A percentile compares a stretch with the other conserved stretches of the same genome.
These are phyloP conservation scores for Dryas integrifolia DNA, from an alignment of 331 rosid genomes.

Conservation along the genomic window DNA sequence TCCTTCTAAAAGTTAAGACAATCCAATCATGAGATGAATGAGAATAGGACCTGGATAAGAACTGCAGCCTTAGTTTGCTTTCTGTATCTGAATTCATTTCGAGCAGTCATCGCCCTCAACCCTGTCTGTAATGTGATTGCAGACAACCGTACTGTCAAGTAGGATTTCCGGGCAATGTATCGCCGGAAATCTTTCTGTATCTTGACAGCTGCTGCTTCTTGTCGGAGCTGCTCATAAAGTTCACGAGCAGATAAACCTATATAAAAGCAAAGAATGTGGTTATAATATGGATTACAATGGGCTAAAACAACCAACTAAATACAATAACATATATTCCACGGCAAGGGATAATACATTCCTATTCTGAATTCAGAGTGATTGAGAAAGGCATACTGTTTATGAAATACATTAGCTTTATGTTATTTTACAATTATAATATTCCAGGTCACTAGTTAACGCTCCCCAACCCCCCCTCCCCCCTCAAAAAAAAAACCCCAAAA, in stretches of 20 bases:
- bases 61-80: slow-evolving; percentile 92
- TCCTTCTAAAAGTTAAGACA: slow-evolving; percentile 20
- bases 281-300: slow-evolving; percentile 9
- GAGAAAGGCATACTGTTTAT: neutral
- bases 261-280: slow-evolving; percentile 30
- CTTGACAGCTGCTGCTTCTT: slow-evolving; percentile 85
- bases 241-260: slow-evolving; percentile 78
- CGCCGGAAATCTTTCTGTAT: slow-evolving; percentile 78
- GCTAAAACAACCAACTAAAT: slow-evolving; percentile 4
- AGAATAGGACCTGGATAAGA: slow-evolving; percentile 61
- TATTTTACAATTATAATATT: neutral
- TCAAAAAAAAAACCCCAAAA: no score
- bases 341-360: neutral
- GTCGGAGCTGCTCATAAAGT: slow-evolving; percentile 70
- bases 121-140: slow-evolving; percentile 87
- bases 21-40: slow-evolving; percentile 24
- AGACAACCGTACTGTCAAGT: slow-evolving; percentile 45
- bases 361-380: neutral
- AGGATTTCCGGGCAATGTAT: slow-evolving; percentile 60
- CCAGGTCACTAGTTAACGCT: neutral
- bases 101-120: slow-evolving; percentile 95
- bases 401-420: neutral
- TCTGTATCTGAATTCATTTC: slow-evolving; percentile 93
- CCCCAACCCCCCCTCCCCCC: neutral
- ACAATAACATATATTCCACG: neutral